Conservation (phyloP, 2,329 filamentous ascomycete species). For the Pseudopyricularia cyperi region DNA sequence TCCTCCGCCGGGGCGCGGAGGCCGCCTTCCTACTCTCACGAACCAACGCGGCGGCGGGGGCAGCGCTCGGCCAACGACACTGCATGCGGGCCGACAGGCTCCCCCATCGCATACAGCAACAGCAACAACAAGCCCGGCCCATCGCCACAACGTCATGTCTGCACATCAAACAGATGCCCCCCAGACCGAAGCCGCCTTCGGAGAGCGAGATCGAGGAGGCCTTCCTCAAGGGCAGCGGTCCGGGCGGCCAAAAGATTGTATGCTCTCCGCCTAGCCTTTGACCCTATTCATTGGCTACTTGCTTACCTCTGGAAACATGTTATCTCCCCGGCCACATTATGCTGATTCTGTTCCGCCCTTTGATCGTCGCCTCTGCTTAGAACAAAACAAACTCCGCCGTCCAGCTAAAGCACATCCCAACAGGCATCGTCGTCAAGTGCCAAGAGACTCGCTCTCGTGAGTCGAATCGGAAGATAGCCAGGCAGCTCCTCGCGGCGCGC, state of each 20-base stretch:
- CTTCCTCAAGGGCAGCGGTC: slow-evolving; percentile 84
- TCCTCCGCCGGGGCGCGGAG: no score
- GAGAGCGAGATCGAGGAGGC: slow-evolving; percentile 71
- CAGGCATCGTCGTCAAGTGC: slow-evolving; percentile 85
- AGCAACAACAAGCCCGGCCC: not conserved
- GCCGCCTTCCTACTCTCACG: no score
- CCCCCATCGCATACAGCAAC: no score
- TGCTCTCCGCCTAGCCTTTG: not conserved
- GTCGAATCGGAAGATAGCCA: slow-evolving; percentile 79
- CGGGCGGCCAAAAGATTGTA: slow-evolving; percentile 88
- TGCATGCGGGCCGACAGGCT: no score
- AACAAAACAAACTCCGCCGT: slow-evolving; percentile 97
- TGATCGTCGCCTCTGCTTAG: slow-evolving; percentile 20
- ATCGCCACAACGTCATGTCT: not conserved
- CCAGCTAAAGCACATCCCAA: slow-evolving; percentile 80
- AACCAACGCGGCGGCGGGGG: no score
- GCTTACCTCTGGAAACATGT: not conserved
- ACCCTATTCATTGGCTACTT: not conserved
- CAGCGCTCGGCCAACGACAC: no score
- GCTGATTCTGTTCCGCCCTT: not conserved
- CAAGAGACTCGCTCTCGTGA: slow-evolving; percentile 79
- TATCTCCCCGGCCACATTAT: no score
- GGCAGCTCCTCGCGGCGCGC: slow-evolving; percentile 61
- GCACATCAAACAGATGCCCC: slow-evolving; percentile 52
- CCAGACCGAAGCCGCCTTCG: slow-evolving; percentile 57